Evolutionary conservation across 441 rosid genomes (phyloP).

Genomic region (Theobroma grandiflorum): DNA sequence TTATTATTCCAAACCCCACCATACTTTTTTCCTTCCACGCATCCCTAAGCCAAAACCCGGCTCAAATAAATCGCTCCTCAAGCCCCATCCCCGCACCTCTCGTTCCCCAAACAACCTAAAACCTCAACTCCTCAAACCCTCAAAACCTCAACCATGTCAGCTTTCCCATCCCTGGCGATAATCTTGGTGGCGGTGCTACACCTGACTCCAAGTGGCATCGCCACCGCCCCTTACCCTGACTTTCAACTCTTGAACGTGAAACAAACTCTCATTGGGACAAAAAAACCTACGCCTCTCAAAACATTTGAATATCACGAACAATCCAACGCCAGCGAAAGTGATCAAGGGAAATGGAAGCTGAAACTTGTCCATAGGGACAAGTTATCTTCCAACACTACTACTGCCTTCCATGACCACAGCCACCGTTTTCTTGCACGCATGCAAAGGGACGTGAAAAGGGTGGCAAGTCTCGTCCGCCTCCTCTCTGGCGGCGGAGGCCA

Average conservation of each 20-base stretch:
- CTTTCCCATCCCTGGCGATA: constrained; percentile 24
- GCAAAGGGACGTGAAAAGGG: constrained; percentile 67
- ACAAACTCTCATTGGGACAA: constrained; percentile 39
- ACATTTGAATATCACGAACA: constrained; percentile 41
- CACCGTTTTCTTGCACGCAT: constrained; percentile 71
- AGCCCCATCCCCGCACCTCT: background rate
- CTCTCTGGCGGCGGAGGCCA: constrained; percentile 33
- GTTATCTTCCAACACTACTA: constrained; percentile 28
- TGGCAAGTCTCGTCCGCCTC: constrained; percentile 55
- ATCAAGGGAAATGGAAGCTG: constrained; percentile 42
- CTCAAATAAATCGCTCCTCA: constrained; percentile 35
- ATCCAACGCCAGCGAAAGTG: constrained; percentile 23
- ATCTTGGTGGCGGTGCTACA: constrained; percentile 25
- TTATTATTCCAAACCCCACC: constrained; percentile 37
- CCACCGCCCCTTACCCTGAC: constrained; percentile 49
- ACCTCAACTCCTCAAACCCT: background rate
- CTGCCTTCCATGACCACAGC: constrained; percentile 37
- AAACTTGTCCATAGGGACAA: constrained; percentile 75
- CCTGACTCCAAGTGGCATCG: constrained; percentile 13
- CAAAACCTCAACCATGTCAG: constrained; percentile 28
- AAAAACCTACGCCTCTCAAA: constrained; percentile 23
- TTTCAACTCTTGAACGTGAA: constrained; percentile 66
- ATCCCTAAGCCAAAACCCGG: constrained; percentile 14
- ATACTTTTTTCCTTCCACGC: background rate
- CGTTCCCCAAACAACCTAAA: background rate